These are phyloP conservation scores for Linum trigynum DNA, from an alignment of 345 rosid genomes.

Conservation along the genomic window DNA sequence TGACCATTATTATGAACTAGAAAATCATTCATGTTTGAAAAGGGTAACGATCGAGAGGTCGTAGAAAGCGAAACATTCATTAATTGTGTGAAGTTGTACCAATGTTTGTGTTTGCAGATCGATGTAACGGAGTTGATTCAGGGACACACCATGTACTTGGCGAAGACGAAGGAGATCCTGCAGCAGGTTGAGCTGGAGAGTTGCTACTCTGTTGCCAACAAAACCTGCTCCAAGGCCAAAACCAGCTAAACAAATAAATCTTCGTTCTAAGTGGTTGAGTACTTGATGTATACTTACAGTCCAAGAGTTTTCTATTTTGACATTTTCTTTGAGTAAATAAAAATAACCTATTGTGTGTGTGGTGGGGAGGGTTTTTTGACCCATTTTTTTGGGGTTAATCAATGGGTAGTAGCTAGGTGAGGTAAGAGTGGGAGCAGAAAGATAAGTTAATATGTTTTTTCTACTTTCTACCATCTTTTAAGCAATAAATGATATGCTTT, in stretches of 20 bases:
- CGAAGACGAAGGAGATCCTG: constrained; percentile 34
- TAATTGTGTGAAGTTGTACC: not conserved
- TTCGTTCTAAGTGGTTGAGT: no score
- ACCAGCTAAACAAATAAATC: not conserved
- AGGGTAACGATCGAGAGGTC: not conserved
- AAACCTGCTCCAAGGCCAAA: not conserved
- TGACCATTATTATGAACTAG: not conserved
- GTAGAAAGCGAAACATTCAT: not conserved
- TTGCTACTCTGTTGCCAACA: constrained; percentile 28
- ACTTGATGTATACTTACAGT: no score
- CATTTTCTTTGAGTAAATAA: no score
- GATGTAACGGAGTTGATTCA: constrained; percentile 33
- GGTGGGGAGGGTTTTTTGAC: no score
- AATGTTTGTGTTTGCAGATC: constrained; percentile 21
- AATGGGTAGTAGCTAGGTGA: no score
- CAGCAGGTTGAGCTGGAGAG: constrained; percentile 34
- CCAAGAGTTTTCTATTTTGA: no score
- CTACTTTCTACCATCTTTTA: no score
- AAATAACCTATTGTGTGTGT: no score
- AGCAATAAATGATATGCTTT: no score
- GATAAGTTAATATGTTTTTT: no score
- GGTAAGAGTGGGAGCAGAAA: no score
- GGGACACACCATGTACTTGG: constrained; percentile 39
- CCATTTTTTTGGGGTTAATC: no score
- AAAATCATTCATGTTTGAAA: not conserved